Conservation (phyloP, 805 yeast genomes). For the Myxozyma geophila region DNA sequence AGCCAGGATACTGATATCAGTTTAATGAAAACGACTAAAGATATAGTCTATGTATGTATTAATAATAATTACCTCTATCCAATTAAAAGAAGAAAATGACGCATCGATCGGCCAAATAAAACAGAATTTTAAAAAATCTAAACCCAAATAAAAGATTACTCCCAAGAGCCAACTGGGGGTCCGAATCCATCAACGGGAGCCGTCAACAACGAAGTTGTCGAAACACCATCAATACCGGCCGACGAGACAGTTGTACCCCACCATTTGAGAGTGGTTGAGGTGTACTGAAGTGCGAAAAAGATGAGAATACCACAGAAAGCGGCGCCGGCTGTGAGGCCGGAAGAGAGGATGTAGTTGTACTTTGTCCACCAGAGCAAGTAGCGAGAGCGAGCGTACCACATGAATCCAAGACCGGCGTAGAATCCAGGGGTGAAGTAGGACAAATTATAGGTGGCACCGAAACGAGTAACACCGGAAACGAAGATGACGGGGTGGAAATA, state of each 20-base stretch:
- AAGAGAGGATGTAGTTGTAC: conserved; percentile 67
- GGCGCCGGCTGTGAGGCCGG: conserved; percentile 68
- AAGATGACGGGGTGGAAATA: conserved; percentile 36
- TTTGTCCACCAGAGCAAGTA: conserved; percentile 76
- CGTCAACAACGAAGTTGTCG: conserved; percentile 10
- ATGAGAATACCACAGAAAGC: conserved; percentile 65
- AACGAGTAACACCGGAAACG: conserved; percentile 36
- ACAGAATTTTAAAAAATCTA: too few relatives aligned
- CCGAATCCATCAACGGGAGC: conserved; percentile 33
- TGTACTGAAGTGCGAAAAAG: conserved; percentile 55
- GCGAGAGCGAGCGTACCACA: conserved; percentile 58
- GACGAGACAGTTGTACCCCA: conserved; percentile 57
- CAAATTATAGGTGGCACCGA: conserved; percentile 28
- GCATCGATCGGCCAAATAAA: neutral
- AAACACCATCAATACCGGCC: conserved; percentile 33
- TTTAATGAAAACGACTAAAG: too few relatives aligned
- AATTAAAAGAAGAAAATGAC: neutral
- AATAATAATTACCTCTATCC: too few relatives aligned
- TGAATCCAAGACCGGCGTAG: conserved; percentile 56
- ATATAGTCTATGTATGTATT: too few relatives aligned
- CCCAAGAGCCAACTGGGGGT: conserved; percentile 44
- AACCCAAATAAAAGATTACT: conserved; percentile 45
- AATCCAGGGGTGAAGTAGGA: conserved; percentile 50
- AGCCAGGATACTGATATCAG: too few relatives aligned
- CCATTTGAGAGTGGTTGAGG: conserved; percentile 52